These are phyloP conservation scores for Phaeotremella fagi DNA, from an alignment of 768 basidiomycete genomes.

Conservation along the genomic window DNA sequence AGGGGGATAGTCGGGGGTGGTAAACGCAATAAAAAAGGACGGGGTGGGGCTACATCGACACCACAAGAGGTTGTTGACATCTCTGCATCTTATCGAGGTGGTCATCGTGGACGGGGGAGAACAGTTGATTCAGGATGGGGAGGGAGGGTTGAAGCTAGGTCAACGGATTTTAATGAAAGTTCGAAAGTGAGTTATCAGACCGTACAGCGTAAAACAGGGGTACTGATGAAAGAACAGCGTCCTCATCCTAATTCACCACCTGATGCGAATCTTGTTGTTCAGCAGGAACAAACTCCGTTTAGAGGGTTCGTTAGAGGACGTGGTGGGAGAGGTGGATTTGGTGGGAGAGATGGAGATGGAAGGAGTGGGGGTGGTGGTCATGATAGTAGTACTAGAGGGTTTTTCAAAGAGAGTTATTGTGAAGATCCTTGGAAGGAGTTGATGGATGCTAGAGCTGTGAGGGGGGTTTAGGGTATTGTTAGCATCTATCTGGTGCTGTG, in stretches of 20 bases:
- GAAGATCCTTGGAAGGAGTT: slow-evolving; percentile 35
- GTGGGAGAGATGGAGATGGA: background rate
- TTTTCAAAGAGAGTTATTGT: slow-evolving; percentile 27
- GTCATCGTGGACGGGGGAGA: background rate
- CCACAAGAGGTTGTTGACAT: too few relatives aligned
- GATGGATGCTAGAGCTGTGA: background rate
- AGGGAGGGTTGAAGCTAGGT: slow-evolving; percentile 10
- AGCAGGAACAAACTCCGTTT: background rate
- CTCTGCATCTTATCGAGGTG: too few relatives aligned
- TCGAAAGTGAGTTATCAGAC: too few relatives aligned
- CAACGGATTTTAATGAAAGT: too few relatives aligned
- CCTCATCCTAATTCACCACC: slow-evolving; percentile 5
- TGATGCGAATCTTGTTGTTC: background rate
- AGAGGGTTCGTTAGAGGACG: slow-evolving; percentile 1
- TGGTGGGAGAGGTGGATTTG: slow-evolving; percentile 10
- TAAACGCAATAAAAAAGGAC: background rate
- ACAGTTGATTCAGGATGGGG: background rate
- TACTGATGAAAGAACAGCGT: too few relatives aligned
- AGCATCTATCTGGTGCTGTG: too few relatives aligned
- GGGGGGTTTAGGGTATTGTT: background rate
- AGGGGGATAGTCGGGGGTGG: slow-evolving; percentile 13
- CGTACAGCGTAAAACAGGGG: too few relatives aligned
- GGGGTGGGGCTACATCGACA: background rate
- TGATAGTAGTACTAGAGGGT: slow-evolving; percentile 9
- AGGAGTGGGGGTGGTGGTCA: background rate